Conservation (phyloP, 768 basidiomycete genomes). For the Ramaria sp. region DNA sequence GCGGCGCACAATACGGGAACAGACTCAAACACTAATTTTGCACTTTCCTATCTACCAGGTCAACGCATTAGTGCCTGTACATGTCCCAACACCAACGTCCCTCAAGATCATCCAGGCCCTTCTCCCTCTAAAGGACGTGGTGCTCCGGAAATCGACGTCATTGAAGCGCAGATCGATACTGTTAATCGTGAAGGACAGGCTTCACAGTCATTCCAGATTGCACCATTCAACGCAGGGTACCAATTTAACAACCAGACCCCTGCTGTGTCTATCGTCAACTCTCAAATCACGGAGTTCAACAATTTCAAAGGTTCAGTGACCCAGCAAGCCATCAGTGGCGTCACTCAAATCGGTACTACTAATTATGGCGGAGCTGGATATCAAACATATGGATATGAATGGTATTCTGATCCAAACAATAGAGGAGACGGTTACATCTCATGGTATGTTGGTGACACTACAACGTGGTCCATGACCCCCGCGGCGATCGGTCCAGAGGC, state of each 20-base stretch:
- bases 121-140: slow-evolving; percentile 48
- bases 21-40: slow-evolving; percentile 27
- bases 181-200: slow-evolving; percentile 44
- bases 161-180: slow-evolving; percentile 71
- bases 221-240: slow-evolving; percentile 69
- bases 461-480: slow-evolving; percentile 65
- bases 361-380: slow-evolving; percentile 48
- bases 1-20: slow-evolving; percentile 42
- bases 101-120: slow-evolving; percentile 77
- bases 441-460: slow-evolving; percentile 60
- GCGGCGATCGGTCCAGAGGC: slow-evolving; percentile 59
- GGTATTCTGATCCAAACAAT: slow-evolving; percentile 61
- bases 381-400: slow-evolving; percentile 66
- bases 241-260: slow-evolving; percentile 43
- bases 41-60: slow-evolving; percentile 73
- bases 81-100: slow-evolving; percentile 45
- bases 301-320: slow-evolving; percentile 55
- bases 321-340: slow-evolving; percentile 67
- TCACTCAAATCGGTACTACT: slow-evolving; percentile 41
- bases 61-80: slow-evolving; percentile 85
- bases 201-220: slow-evolving; percentile 73
- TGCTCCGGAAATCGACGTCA: slow-evolving; percentile 87
- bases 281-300: slow-evolving; percentile 44
- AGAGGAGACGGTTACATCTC: slow-evolving; percentile 68
- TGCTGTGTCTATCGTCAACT: slow-evolving; percentile 42